Evolutionary conservation across 495 filamentous ascomycete genomes (phyloP), one percentile per base, ranked within the genome.

Genomic region (Aspergillus sclerotioniger): DNA sequence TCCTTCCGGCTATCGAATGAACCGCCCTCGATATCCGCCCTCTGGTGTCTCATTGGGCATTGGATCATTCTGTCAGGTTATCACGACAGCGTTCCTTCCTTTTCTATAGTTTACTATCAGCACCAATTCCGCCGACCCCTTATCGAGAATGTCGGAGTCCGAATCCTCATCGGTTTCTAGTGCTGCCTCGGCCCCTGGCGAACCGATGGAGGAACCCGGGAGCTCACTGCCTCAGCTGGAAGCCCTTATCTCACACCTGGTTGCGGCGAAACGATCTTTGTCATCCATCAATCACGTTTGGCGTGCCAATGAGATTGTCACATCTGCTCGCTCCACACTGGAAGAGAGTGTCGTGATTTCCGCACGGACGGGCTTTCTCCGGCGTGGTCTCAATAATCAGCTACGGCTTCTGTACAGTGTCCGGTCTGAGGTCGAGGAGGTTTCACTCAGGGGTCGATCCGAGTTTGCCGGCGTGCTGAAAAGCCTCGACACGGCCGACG

Each of bases 211-310:
- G 12, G 37, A 31, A 49, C 63, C 63, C n/a, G 57, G 68, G 32
- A 59, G 60, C 20, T 57, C 65, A 10, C 61, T 69, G 51, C 72
- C 69, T 28, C 67, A 68, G 29, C 81, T 94, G 53, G 90, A 94
- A 55, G 84, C 82, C 3, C 84, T 96, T 28, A 87, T 96, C 45
- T 78, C 81, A 2, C 84, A 95, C 74, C 89, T 98, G 28, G 82
- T 97, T 15, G 87, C 87, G 41, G 90, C 95, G 3, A 98, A 98
- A 74, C 85, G 90, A 25, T 92, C 93, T 8, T 83, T 98, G 3
- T 88, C 89, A n/a, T 91, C 90, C 2, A 90, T 93, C 62, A 82
- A 75, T 47, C 85, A 92, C 61, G 91, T 97, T 41, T 86, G 87
- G 71, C 90, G 90, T 43, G 94, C 93, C 56, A 90, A 95, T 66